Evolutionary conservation across 305 asterid species (phyloP).

Genomic region (Solanum hybrid): DNA sequence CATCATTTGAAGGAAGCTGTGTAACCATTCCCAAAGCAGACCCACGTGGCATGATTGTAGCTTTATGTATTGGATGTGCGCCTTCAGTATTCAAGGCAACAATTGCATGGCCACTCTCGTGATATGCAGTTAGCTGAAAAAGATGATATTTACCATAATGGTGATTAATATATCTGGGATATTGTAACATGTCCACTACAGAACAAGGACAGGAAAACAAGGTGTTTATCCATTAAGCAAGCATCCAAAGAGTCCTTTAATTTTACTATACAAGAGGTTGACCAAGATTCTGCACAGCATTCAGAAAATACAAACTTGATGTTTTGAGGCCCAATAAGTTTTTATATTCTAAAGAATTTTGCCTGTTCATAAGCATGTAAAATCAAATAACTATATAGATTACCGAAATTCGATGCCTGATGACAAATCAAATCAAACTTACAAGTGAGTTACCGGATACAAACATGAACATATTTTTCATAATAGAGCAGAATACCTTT

Average conservation of each 20-base stretch:
- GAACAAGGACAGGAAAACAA: not conserved
- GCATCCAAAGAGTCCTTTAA: not conserved
- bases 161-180: not conserved
- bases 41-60: conserved; percentile 91
- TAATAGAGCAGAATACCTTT: conserved; percentile 32
- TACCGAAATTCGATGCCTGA: not conserved
- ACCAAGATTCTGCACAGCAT: not conserved
- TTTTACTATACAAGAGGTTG: not conserved
- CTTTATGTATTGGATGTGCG: conserved; percentile 95
- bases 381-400: not conserved
- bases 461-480: not conserved
- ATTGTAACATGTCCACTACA: not conserved
- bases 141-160: conserved; percentile 1
- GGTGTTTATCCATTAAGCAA: not conserved
- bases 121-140: conserved; percentile 92
- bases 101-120: conserved; percentile 94
- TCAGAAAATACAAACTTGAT: not conserved
- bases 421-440: not conserved
- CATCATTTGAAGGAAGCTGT: conserved; percentile 91
- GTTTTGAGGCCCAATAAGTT: not conserved
- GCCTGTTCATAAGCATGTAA: not conserved
- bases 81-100: conserved; percentile 93
- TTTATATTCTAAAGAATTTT: not conserved
- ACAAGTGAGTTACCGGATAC: not conserved
- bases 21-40: conserved; percentile 97